Evolutionary conservation across 805 yeast species (phyloP), one percentile per base, ranked within the genome.

Genomic region (Kluyveromyces aestuarii): DNA sequence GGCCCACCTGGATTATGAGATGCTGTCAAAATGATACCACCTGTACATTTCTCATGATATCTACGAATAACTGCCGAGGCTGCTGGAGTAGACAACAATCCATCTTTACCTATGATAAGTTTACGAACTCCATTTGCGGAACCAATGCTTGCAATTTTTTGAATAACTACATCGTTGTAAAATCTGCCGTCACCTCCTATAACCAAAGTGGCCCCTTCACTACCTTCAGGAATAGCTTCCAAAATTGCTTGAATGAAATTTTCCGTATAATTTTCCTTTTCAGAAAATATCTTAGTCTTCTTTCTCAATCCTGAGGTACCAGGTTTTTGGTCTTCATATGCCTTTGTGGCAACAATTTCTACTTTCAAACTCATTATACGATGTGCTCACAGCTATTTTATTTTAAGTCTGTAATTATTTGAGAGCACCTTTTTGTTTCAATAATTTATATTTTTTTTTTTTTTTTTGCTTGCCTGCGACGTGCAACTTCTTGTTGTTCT

Each of bases 1-100:
- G 96, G 96, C 8, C 98, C 97, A 65, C 99, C 99, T 16, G 99
- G 99, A 69, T 91, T 91, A 69, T 91, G 99, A 21, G 95, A 84
- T 2, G 98, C 98, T 8, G 99, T 91, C 62, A 91, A 74, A 56
- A 93, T 87, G 69, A 91, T 91, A 53, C 98, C 98, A 52, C 98
- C 99, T 11, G 96, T 88, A 50, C 83, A 80, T 36, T 77, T 74
- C 33, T 66, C 70, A 27, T 63, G 61, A 54, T 73, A 74, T 51
- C 81, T 79, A 67, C 99, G 80, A 58, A 91, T 93, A 49, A 93
- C 72, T 63, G 89, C 87, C n/a, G 96, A 87, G 18, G 96, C 91
- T 16, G 98, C 97, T 1, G 98, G 99, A 4, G 99, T 93, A 18
- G 96, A 87, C 47, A 93, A 73, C 50, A 93, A 74, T 18, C 97